Percentiles rank a stretch among this genome's conserved stretches.
These are phyloP conservation scores for Iris pallida DNA, from an alignment of 116 monocot species.

Conservation along the genomic window DNA sequence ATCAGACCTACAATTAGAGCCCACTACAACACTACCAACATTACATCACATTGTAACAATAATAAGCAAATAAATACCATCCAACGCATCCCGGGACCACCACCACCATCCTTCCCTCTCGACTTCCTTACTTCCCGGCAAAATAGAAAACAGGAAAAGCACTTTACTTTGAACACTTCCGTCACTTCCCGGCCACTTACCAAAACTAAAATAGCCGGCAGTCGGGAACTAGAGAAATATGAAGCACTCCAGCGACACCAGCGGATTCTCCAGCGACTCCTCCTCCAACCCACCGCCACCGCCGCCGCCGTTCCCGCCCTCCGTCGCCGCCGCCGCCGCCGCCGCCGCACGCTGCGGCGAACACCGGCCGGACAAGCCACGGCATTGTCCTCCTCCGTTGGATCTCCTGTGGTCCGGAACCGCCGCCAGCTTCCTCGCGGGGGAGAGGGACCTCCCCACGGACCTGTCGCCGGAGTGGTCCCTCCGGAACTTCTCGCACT, in stretches of 20 bases:
- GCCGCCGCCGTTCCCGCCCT: background rate
- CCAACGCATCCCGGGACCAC: too few species aligned
- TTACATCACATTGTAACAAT: too few species aligned
- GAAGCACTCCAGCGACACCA: slow-evolving; percentile 71
- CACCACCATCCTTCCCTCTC: too few species aligned
- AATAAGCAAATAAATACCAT: too few species aligned
- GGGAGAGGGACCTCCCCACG: slow-evolving; percentile 36
- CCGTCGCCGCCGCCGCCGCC: background rate
- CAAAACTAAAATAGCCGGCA: too few species aligned
- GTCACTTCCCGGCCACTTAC: too few species aligned
- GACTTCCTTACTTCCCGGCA: too few species aligned
- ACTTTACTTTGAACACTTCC: too few species aligned
- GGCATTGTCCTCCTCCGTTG: background rate
- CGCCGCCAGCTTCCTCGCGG: background rate
- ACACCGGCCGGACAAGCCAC: background rate
- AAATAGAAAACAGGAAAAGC: too few species aligned
- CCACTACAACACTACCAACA: too few species aligned
- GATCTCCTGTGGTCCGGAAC: background rate
- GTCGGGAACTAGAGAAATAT: slow-evolving; percentile 43
- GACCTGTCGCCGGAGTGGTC: slow-evolving; percentile 31
- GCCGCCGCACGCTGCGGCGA: background rate
- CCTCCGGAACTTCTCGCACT: background rate
- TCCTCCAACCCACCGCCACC: slow-evolving; percentile 9
- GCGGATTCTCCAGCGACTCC: slow-evolving; percentile 68
- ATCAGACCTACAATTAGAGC: too few species aligned